phyloP scores from a whole-genome alignment of 345 rosid genomes.

The Aquilaria sinensis region DNA sequence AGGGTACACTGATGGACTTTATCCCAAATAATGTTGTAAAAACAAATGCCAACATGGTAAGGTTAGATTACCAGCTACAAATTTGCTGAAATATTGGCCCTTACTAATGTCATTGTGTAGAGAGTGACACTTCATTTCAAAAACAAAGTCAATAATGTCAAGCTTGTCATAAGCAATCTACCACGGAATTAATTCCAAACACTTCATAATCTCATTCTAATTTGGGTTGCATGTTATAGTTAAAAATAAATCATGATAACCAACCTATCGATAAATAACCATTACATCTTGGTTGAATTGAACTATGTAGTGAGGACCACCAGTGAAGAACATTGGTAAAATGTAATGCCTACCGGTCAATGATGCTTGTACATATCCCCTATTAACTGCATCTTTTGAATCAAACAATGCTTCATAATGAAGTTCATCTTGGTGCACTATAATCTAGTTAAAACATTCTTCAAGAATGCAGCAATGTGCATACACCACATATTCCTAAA shows the following conservation, averaged over 20 bases:
- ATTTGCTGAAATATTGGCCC: too few species aligned
- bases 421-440: too few species aligned
- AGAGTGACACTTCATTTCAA: background rate
- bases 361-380: background rate
- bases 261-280: background rate
- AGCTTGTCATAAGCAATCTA: background rate
- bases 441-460: too few species aligned
- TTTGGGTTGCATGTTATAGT: background rate
- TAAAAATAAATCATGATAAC: slow-evolving; percentile 2
- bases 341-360: background rate
- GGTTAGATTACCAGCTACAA: background rate
- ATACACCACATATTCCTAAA: too few species aligned
- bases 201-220: background rate
- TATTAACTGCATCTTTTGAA: background rate
- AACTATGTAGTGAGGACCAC: slow-evolving; percentile 6
- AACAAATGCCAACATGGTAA: background rate
- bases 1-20: too few species aligned
- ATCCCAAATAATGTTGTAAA: background rate
- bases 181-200: background rate
- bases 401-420: too few species aligned
- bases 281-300: slow-evolving; percentile 11
- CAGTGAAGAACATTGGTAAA: slow-evolving; percentile 2
- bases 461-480: too few species aligned
- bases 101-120: too few species aligned
- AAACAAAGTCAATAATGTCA: slow-evolving; percentile 2